A percentile compares a stretch with the other conserved stretches of the same genome.
phyloP scores from a whole-genome alignment of 2,329 filamentous ascomycete genomes.

The Epichloe hybrida region DNA sequence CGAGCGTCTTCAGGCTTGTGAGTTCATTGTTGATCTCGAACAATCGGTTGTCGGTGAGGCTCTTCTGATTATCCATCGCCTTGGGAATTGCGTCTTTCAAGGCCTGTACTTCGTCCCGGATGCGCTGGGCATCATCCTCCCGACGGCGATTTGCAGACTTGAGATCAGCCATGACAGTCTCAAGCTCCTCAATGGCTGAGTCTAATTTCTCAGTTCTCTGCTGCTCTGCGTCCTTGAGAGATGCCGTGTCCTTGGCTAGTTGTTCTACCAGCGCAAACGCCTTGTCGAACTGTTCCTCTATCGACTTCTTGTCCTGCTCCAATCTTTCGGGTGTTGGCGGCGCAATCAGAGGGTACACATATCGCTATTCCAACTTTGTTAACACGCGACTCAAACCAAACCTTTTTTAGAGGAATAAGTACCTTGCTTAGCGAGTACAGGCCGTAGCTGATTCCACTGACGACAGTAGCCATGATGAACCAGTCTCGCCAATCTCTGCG shows the following conservation, averaged over 20 bases:
- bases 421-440: constrained; percentile 81
- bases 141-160: constrained; percentile 69
- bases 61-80: constrained; percentile 78
- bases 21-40: constrained; percentile 79
- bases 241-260: constrained; percentile 76
- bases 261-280: constrained; percentile 88
- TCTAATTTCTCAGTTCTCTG: constrained; percentile 75
- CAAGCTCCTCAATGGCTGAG: constrained; percentile 66
- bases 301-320: constrained; percentile 82
- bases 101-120: constrained; percentile 72
- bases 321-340: constrained; percentile 89
- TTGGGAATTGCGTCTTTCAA: constrained; percentile 79
- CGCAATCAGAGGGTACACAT: constrained; percentile 79
- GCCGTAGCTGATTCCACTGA: constrained; percentile 79
- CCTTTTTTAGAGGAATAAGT: constrained; percentile 9
- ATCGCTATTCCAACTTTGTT: constrained; percentile 44
- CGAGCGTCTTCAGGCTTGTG: constrained; percentile 80
- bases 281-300: constrained; percentile 87
- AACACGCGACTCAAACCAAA: background rate
- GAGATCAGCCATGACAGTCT: constrained; percentile 66
- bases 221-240: constrained; percentile 76
- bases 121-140: constrained; percentile 75
- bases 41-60: constrained; percentile 64
- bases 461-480: constrained; percentile 98
- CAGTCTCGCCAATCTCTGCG: constrained; percentile 93